These are phyloP conservation scores for Diutina catenulata DNA, from an alignment of 1,139 yeast species.

Conservation along the genomic window DNA sequence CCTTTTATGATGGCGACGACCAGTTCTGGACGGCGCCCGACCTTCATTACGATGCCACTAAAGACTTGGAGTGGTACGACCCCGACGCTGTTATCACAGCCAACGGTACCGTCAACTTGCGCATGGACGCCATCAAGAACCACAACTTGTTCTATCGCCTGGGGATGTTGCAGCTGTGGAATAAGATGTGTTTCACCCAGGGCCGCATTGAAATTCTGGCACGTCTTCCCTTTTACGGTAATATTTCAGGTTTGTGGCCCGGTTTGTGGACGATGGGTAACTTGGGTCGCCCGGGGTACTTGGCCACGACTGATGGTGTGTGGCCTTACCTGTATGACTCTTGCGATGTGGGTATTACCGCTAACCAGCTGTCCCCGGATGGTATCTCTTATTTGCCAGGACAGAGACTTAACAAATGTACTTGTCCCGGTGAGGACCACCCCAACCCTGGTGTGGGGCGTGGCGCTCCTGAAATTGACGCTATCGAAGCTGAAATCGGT, in stretches of 20 bases:
- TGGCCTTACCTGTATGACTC: slow-evolving; percentile 82
- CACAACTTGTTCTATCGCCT: slow-evolving; percentile 68
- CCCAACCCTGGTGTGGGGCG: slow-evolving; percentile 73
- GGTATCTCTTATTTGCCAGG: slow-evolving; percentile 76
- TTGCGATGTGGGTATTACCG: slow-evolving; percentile 83
- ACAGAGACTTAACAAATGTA: slow-evolving; percentile 54
- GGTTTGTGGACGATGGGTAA: slow-evolving; percentile 87
- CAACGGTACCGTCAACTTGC: slow-evolving; percentile 52
- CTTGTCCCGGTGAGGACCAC: slow-evolving; percentile 67
- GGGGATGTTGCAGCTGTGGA: slow-evolving; percentile 83
- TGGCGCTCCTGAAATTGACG: slow-evolving; percentile 88
- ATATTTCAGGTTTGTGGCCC: slow-evolving; percentile 74
- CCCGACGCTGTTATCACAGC: slow-evolving; percentile 70
- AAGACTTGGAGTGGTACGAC: slow-evolving; percentile 79
- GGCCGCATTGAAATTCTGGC: slow-evolving; percentile 64
- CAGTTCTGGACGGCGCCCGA: slow-evolving; percentile 76
- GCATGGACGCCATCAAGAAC: slow-evolving; percentile 62
- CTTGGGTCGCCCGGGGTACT: slow-evolving; percentile 72
- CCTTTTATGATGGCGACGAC: slow-evolving; percentile 75
- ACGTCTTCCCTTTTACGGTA: slow-evolving; percentile 58
- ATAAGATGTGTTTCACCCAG: slow-evolving; percentile 68
- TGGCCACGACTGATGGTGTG: slow-evolving; percentile 71
- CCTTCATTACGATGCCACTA: slow-evolving; percentile 67
- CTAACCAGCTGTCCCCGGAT: slow-evolving; percentile 77
- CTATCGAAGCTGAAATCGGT: slow-evolving; percentile 57